Percentiles rank a stretch among this genome's conserved stretches.
These are phyloP conservation scores for Blastobotrys raffinosifermentans DNA, from an alignment of 1,139 yeast genomes.

Conservation along the genomic window DNA sequence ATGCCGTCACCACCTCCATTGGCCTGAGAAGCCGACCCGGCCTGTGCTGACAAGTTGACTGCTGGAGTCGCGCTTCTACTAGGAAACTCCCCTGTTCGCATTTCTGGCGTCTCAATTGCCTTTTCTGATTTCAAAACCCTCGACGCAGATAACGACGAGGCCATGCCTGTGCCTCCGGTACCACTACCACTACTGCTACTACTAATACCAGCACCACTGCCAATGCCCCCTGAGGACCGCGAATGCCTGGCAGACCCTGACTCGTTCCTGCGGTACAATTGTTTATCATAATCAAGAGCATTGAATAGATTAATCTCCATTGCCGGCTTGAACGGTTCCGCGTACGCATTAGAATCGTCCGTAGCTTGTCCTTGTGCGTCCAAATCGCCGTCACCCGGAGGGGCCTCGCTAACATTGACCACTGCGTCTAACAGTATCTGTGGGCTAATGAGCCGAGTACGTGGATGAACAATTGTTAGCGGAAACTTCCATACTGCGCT, in stretches of 20 bases:
- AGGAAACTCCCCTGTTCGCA: too few species aligned
- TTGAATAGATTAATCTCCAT: slow-evolving; percentile 21
- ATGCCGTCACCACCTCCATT: background rate
- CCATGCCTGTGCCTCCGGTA: background rate
- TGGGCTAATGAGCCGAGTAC: slow-evolving; percentile 24
- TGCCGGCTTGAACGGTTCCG: slow-evolving; percentile 21
- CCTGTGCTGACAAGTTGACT: too few species aligned
- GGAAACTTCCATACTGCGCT: slow-evolving; percentile 24
- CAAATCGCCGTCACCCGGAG: too few species aligned
- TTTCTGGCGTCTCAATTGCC: too few species aligned
- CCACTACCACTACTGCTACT: background rate
- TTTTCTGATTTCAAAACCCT: too few species aligned
- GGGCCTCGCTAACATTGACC: slow-evolving; percentile 10
- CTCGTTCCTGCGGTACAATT: slow-evolving; percentile 12
- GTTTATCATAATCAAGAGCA: slow-evolving; percentile 17
- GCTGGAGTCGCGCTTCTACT: background rate
- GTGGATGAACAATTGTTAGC: slow-evolving; percentile 25
- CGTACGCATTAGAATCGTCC: slow-evolving; percentile 7
- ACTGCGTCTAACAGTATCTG: slow-evolving; percentile 18
- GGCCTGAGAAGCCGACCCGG: background rate
- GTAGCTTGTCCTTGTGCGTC: too few species aligned
- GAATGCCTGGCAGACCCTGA: too few species aligned
- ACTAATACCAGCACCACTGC: background rate
- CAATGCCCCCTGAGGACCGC: too few species aligned
- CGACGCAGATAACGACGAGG: slow-evolving; percentile 9